Percentiles rank a stretch among this genome's conserved stretches.
Conservation (phyloP, 305 asterid species). For the Fraxinus velutina region DNA sequence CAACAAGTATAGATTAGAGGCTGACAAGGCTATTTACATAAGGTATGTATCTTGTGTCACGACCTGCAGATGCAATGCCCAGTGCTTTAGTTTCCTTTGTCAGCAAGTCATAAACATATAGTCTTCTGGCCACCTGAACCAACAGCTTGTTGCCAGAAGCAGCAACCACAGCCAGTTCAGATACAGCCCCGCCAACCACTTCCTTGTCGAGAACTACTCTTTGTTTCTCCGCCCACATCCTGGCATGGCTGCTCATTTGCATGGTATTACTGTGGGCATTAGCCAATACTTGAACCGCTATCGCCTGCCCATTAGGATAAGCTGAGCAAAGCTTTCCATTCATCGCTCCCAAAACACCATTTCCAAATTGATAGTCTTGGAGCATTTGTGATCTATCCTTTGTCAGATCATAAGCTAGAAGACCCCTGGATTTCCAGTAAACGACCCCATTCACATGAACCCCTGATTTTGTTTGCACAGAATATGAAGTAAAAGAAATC, state of each 20-base stretch:
- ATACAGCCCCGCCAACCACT: slow-evolving; percentile 1
- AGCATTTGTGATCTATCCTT: slow-evolving; percentile 42
- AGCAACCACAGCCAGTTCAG: slow-evolving; percentile 1
- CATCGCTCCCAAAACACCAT: slow-evolving; percentile 28
- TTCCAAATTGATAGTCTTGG: not conserved
- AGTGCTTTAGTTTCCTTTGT: slow-evolving; percentile 28
- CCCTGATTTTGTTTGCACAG: slow-evolving; percentile 27
- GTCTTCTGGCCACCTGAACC: slow-evolving; percentile 7
- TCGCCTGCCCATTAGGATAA: not conserved
- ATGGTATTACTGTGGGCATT: slow-evolving; percentile 36
- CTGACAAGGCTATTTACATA: slow-evolving; percentile 49
- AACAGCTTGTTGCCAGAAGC: slow-evolving; percentile 29
- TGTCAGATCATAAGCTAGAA: slow-evolving; percentile 39
- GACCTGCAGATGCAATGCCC: not conserved
- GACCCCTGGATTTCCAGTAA: slow-evolving; percentile 34
- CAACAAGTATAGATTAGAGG: slow-evolving; percentile 21
- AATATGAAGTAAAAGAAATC: slow-evolving; percentile 32
- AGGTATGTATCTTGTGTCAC: slow-evolving; percentile 21
- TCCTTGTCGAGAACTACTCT: slow-evolving; percentile 20
- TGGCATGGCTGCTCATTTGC: slow-evolving; percentile 26
- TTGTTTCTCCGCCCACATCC: slow-evolving; percentile 27
- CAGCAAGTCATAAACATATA: slow-evolving; percentile 25
- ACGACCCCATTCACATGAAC: slow-evolving; percentile 38
- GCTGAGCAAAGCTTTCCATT: slow-evolving; percentile 41
- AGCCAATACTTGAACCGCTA: slow-evolving; percentile 18